A percentile compares a stretch with the other conserved stretches of the same genome.
phyloP scores from a whole-genome alignment of 202 grass and related monocot species.

The Panicum hallii region DNA sequence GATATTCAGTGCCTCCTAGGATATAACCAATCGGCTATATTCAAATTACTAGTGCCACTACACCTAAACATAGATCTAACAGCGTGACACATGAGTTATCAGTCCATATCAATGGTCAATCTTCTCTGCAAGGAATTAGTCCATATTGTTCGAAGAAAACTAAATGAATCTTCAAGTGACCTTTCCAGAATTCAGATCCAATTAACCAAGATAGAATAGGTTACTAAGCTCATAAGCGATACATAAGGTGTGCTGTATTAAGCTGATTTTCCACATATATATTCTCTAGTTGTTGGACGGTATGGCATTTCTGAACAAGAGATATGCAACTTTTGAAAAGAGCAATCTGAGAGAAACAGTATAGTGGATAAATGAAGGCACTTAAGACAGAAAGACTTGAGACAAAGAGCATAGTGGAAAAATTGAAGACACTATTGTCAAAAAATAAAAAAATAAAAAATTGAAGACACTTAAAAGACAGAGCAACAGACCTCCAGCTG shows the following conservation, averaged over 20 bases:
- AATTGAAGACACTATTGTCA: slow-evolving; percentile 12
- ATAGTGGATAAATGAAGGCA: slow-evolving; percentile 33
- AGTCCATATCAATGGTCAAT: slow-evolving; percentile 9
- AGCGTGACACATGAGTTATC: slow-evolving; percentile 1
- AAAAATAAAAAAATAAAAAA: not conserved
- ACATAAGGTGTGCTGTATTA: slow-evolving; percentile 18
- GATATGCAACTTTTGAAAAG: slow-evolving; percentile 25
- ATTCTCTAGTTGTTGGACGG: not conserved
- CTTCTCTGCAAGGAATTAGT: slow-evolving; percentile 16
- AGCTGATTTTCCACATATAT: slow-evolving; percentile 15
- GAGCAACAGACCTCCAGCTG: slow-evolving; percentile 74
- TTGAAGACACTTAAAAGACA: slow-evolving; percentile 14
- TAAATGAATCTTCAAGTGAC: slow-evolving; percentile 21
- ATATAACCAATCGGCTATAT: not conserved
- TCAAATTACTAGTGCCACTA: not conserved
- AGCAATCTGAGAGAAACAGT: slow-evolving; percentile 4
- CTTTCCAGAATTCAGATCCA: slow-evolving; percentile 24
- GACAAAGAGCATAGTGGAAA: slow-evolving; percentile 6
- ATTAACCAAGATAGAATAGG: not conserved
- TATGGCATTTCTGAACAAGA: slow-evolving; percentile 12
- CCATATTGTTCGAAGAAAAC: not conserved
- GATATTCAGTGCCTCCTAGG: slow-evolving; percentile 1
- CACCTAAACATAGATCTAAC: slow-evolving; percentile 9
- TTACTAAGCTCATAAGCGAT: not conserved
- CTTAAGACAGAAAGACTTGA: slow-evolving; percentile 30